These are phyloP conservation scores for Brassica balearica DNA, from an alignment of 441 rosid species.

Conservation along the genomic window DNA sequence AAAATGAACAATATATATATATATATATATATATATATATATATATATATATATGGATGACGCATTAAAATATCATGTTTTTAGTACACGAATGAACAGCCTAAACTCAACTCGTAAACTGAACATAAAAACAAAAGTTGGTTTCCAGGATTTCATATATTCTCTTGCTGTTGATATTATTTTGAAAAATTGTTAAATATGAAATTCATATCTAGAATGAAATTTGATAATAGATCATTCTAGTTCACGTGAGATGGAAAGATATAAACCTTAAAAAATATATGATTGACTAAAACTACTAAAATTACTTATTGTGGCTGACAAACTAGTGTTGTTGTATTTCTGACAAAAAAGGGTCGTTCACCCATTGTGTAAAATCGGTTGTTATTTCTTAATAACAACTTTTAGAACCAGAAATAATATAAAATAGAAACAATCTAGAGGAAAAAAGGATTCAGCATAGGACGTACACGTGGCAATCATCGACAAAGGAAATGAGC, in stretches of 20 bases:
- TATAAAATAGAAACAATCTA: not conserved
- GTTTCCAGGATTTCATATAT: not conserved
- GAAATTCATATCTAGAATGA: not conserved
- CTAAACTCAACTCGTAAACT: not conserved
- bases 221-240: conserved; percentile 12
- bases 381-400: not conserved
- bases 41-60: not conserved
- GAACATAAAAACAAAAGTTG: not conserved
- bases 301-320: conserved; percentile 9
- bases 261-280: not conserved
- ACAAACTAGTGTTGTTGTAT: not conserved
- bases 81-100: not conserved
- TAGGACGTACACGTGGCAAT: conserved; percentile 53
- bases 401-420: conserved; percentile 19
- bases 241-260: conserved; percentile 5
- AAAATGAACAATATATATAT: not conserved
- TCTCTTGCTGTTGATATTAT: not conserved
- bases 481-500: not conserved
- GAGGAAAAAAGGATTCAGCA: not conserved
- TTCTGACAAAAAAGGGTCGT: not conserved
- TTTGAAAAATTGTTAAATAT: not conserved
- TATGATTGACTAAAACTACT: not conserved
- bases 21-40: too few relatives aligned
- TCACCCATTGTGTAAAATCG: not conserved
- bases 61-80: not conserved